Evolutionary conservation across 805 yeast species (phyloP), one percentile per base, ranked within the genome.

Genomic region (Saturnispora gosingensis): DNA sequence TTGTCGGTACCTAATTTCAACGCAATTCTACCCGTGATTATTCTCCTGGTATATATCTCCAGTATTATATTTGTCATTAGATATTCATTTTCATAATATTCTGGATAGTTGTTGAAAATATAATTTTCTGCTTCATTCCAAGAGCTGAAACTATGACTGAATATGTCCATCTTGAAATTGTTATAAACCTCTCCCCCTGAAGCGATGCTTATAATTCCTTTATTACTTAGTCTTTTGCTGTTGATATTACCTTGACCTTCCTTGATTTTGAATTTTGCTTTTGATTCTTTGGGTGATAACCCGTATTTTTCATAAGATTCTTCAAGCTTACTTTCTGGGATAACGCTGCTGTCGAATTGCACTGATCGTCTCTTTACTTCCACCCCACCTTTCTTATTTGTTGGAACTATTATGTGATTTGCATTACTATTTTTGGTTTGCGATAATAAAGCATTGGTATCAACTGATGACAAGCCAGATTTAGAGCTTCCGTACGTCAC

Each of bases 31-130:
- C 69, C 65, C 35, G 65, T 60, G 2, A 67, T 50, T 3, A 68
- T 55, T 46, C 72, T 52, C 22, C 72, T 55, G 6, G 65, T 46
- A 53, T 68, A 68, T 1, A 67, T 57, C 44, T 67, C 68, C 30
- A 66, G 45, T 54, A 65, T 58, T 24, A 66, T 46, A 42, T 69
- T 54, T 1, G 53, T 52, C 35, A 61, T 16, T n/a, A 61, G 53
- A 46, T 59, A 62, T 1, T 59, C 59, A 36, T 62, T 61, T 6
- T 55, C 57, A 50, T 53, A 55, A 15, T 64, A 46, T 2, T 62
- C 67, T 4, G 57, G 55, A n/a, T 56, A 50, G 1, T 50, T 38
- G 2, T 43, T n/a, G 7, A 32, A n/a, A 18, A 65, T 36, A 44
- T 52, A 58, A 1, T 28, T 30, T 28, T 53, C 55, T 43, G 58